These are phyloP conservation scores for Pistacia integerrima DNA, from an alignment of 345 rosid species.

Conservation along the genomic window DNA sequence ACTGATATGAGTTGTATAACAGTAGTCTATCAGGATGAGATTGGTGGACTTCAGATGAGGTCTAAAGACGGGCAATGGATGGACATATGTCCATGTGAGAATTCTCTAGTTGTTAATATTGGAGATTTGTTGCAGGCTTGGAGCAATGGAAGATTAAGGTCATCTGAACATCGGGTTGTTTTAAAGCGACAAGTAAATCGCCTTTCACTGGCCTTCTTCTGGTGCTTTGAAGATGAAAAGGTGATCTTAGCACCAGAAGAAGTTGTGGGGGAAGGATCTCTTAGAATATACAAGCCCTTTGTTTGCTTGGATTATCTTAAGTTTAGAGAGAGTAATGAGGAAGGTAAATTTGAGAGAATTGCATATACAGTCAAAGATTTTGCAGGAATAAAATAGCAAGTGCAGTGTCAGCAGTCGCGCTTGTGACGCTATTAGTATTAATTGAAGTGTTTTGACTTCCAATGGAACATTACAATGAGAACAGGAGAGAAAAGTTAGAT, in stretches of 20 bases:
- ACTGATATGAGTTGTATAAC: constrained; percentile 89
- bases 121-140: constrained; percentile 87
- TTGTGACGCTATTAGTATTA: background rate
- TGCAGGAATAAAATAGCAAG: constrained; percentile 45
- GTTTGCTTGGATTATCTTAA: constrained; percentile 60
- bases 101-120: constrained; percentile 64
- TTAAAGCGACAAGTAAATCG: constrained; percentile 45
- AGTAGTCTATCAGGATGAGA: constrained; percentile 65
- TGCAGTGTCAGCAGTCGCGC: background rate
- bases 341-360: constrained; percentile 67
- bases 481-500: background rate
- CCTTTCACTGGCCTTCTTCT: constrained; percentile 67
- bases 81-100: constrained; percentile 49
- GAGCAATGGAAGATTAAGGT: constrained; percentile 71
- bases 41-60: constrained; percentile 80
- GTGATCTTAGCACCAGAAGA: constrained; percentile 58
- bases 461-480: background rate
- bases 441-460: background rate
- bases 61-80: constrained; percentile 58
- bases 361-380: constrained; percentile 63
- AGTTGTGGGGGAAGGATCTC: constrained; percentile 47
- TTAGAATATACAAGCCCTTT: constrained; percentile 51
- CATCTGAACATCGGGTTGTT: constrained; percentile 74
- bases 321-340: constrained; percentile 63
- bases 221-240: constrained; percentile 73